Evolutionary conservation across 345 rosid genomes (phyloP).

Genomic region (Melastoma malabathricum): DNA sequence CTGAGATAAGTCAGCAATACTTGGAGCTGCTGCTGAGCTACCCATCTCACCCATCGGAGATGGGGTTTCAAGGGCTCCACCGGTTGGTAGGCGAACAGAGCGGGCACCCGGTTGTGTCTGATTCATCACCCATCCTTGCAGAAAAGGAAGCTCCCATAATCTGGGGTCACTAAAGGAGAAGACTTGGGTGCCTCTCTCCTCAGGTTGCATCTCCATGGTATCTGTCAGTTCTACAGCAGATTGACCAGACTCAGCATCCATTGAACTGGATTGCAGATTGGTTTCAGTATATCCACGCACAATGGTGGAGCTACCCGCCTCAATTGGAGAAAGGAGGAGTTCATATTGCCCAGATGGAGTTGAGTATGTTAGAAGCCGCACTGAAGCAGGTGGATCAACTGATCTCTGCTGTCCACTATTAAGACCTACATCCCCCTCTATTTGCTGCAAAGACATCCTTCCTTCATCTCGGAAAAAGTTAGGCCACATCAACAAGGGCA

Average conservation of each 20-base stretch:
- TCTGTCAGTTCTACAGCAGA: constrained; percentile 24
- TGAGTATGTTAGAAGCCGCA: constrained; percentile 30
- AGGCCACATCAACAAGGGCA: constrained; percentile 37
- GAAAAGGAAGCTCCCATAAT: constrained; percentile 53
- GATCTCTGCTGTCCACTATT: constrained; percentile 22
- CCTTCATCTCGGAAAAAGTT: constrained; percentile 31
- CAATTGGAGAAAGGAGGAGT: constrained; percentile 41
- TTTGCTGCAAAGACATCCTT: constrained; percentile 28
- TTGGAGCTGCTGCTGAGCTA: constrained; percentile 14
- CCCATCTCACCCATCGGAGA: constrained; percentile 15
- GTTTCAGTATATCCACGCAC: constrained; percentile 20
- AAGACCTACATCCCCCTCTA: constrained; percentile 23
- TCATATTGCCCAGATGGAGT: constrained; percentile 39
- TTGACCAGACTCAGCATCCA: constrained; percentile 22
- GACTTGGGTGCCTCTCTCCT: constrained; percentile 25
- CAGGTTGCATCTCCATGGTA: constrained; percentile 28
- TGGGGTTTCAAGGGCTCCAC: constrained; percentile 17
- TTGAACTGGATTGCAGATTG: constrained; percentile 19
- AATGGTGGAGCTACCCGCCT: constrained; percentile 26
- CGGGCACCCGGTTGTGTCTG: constrained; percentile 44
- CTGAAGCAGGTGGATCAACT: constrained; percentile 34
- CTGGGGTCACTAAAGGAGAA: constrained; percentile 38
- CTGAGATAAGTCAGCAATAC: constrained; percentile 13
- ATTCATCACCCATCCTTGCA: constrained; percentile 65
- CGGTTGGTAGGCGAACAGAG: constrained; percentile 12